phyloP scores from a whole-genome alignment of 2,329 filamentous ascomycete species.

The Coleophoma cylindrospora region DNA sequence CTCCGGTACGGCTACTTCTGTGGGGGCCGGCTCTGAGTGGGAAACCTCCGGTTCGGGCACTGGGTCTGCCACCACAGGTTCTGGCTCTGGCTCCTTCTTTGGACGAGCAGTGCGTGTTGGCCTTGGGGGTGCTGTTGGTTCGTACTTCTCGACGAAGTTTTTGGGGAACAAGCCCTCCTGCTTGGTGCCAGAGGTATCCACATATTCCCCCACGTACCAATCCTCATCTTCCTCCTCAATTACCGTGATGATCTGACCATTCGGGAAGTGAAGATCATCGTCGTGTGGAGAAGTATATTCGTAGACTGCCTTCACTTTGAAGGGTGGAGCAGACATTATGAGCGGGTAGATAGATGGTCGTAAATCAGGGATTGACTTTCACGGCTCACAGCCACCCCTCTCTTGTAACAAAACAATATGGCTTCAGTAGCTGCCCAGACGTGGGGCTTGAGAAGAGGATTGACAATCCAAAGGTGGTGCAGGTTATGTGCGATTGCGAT shows the following conservation, averaged over 20 bases:
- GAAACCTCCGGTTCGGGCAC: slow-evolving; percentile 26
- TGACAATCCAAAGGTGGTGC: not conserved
- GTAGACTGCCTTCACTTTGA: slow-evolving; percentile 94
- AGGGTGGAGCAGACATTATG: slow-evolving; percentile 66
- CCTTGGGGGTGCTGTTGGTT: slow-evolving; percentile 83
- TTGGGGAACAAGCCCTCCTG: slow-evolving; percentile 86
- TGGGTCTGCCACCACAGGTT: slow-evolving; percentile 27
- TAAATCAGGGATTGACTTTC: slow-evolving; percentile 21
- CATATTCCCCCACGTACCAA: slow-evolving; percentile 89
- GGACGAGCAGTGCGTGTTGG: slow-evolving; percentile 66
- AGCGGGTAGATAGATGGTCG: slow-evolving; percentile 11
- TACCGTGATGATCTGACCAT: slow-evolving; percentile 88
- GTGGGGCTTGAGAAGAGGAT: slow-evolving; percentile 4
- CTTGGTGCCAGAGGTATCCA: slow-evolving; percentile 68
- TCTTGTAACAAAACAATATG: slow-evolving; percentile 8
- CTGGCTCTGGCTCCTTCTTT: slow-evolving; percentile 47
- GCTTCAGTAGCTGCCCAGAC: slow-evolving; percentile 14
- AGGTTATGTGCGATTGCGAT: not conserved
- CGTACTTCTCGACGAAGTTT: slow-evolving; percentile 96
- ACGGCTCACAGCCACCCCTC: slow-evolving; percentile 10
- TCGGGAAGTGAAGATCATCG: slow-evolving; percentile 84
- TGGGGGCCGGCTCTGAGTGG: slow-evolving; percentile 30
- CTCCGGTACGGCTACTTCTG: slow-evolving; percentile 26
- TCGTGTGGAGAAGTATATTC: slow-evolving; percentile 92
- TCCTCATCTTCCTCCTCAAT: slow-evolving; percentile 89